Base-by-base conservation (phyloP, 108 stramenopile species). In the Chaetoceros muelleri region DNA sequence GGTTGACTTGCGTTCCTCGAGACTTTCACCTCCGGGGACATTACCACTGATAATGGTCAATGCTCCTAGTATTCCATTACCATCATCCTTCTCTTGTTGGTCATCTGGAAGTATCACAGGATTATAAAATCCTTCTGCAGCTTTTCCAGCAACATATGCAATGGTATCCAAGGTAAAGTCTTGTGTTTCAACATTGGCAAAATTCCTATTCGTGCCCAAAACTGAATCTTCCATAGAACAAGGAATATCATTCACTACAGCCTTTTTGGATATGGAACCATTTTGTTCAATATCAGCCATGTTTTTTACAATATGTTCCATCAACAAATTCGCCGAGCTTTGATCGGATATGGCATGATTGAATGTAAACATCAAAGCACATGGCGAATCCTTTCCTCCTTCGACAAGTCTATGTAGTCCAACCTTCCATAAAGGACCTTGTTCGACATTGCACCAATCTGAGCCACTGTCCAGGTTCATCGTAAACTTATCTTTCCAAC, bases 341-440 rank as follows among this genome's bases (percentile, higher is more conserved):
- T 93, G 90, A 62, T 93, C 90, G 16, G 81, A 83, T 53, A 93
- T 85, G 53, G 82, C 82, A 58, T 93, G 90, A 61, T 93, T 93
- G 53, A 84, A 81, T 8, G 80, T 69, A 59, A 88, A 85, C 19
- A 93, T 27, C 1, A 93, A 25, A 16, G 84, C 90, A 47, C 81
- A 82, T 0, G 70, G 73, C 8, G 46, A 31, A 29, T 67, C 64
- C 17, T 70, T 54, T 3, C 24, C 34, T 13, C 57, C 57, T 17
- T 57, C 69, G 20, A 60, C 44, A 19, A 64, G 57, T 29, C 84
- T 71, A 58, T 83, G 77, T 40, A 81, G 48, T 47, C 83, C 79
- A 44, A 88, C 54, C 57, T 73, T 84, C 86, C 85, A 87, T 55
- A 87, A 53, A 0, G 82, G 85, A 3, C 80, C 84, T 2, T 18